Conservation (phyloP, 495 filamentous ascomycete genomes). For the Penicillium bovifimosum region DNA sequence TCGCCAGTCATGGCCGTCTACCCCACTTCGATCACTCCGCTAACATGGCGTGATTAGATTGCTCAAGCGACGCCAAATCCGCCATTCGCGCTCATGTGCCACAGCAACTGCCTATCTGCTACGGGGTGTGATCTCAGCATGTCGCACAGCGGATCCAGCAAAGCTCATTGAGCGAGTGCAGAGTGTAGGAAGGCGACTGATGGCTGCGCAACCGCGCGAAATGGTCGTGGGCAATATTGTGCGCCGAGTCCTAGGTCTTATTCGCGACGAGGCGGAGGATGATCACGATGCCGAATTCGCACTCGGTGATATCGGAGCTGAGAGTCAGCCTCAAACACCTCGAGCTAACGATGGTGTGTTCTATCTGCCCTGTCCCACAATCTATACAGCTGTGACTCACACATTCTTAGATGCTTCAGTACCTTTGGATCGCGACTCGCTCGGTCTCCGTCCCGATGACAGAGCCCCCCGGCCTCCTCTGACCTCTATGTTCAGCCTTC, state of each 20-base stretch:
- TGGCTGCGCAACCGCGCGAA: conserved; percentile 78
- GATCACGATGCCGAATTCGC: conserved; percentile 62
- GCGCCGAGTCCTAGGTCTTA: conserved; percentile 78
- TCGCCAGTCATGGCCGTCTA: background rate
- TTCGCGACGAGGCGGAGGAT: conserved; percentile 84
- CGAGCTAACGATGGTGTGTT: conserved; percentile 35
- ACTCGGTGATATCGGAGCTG: conserved; percentile 47
- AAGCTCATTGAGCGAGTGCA: conserved; percentile 75
- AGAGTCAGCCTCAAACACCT: conserved; percentile 47
- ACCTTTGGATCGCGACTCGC: conserved; percentile 29
- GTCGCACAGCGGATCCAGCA: conserved; percentile 59
- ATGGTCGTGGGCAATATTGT: conserved; percentile 92
- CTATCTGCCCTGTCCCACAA: conserved; percentile 9
- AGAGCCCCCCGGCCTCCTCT: conserved; percentile 50
- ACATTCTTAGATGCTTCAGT: conserved; percentile 28
- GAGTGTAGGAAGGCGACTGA: conserved; percentile 65
- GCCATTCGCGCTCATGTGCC: conserved; percentile 79
- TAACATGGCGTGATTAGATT: conserved; percentile 49
- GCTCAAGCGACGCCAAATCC: conserved; percentile 84
- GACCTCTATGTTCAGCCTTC: conserved; percentile 79
- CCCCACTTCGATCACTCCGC: conserved; percentile 1
- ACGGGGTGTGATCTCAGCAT: conserved; percentile 69
- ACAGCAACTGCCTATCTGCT: conserved; percentile 85
- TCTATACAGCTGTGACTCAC: conserved; percentile 9
- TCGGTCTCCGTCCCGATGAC: conserved; percentile 28